phyloP scores from a whole-genome alignment of 495 filamentous ascomycete genomes.

The Daldinia vernicosa region DNA sequence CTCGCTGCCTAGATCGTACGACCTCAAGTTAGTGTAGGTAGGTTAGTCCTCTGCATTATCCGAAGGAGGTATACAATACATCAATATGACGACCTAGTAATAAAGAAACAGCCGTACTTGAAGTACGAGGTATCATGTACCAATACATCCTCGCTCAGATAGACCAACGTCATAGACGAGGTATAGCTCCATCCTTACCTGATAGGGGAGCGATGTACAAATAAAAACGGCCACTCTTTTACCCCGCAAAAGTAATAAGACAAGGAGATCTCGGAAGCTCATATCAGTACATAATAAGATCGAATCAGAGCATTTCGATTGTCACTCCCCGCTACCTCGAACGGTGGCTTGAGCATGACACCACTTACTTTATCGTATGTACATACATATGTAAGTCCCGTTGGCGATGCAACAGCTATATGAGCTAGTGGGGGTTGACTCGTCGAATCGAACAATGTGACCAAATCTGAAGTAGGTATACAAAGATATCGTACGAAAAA shows the following conservation, averaged over 20 bases:
- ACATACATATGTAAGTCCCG: constrained; percentile 1
- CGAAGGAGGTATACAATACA: constrained; percentile 5
- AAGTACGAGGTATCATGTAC: not conserved
- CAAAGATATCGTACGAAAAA: not conserved
- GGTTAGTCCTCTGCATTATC: not conserved
- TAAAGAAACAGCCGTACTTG: not conserved
- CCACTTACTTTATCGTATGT: constrained; percentile 20
- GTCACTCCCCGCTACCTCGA: constrained; percentile 25
- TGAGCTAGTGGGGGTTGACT: constrained; percentile 1
- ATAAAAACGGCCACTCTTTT: constrained; percentile 3
- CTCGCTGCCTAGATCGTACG: constrained; percentile 24
- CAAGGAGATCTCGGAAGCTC: constrained; percentile 37
- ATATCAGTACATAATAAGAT: constrained; percentile 21
- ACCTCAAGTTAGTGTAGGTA: not conserved
- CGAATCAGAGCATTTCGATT: constrained; percentile 41
- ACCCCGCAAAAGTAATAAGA: constrained; percentile 45
- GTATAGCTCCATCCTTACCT: constrained; percentile 25
- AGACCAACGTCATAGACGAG: constrained; percentile 38
- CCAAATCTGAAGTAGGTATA: not conserved
- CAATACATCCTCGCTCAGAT: not conserved
- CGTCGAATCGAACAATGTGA: constrained; percentile 1
- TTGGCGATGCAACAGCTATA: not conserved
- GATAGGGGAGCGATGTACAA: constrained; percentile 35
- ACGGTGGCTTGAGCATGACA: constrained; percentile 36
- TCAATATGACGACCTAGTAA: not conserved